Evolutionary conservation across 768 basidiomycete genomes (phyloP).

Genomic region (Macrolepiota albuminosa): DNA sequence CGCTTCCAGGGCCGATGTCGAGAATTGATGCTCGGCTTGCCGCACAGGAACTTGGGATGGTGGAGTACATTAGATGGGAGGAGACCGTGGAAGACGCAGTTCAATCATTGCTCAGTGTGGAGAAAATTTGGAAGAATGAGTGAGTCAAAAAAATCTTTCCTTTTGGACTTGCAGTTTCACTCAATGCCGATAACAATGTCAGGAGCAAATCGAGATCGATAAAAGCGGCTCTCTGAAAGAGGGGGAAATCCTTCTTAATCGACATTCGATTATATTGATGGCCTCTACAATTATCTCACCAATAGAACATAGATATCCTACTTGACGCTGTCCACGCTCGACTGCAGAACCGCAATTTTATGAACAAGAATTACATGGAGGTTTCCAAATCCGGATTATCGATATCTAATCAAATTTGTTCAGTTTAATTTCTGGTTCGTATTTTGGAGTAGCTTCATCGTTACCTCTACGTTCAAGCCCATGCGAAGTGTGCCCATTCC

Average conservation of each 20-base stretch:
- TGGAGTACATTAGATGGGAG: conserved; percentile 7
- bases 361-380: no score
- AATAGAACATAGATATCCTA: no score
- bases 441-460: no score
- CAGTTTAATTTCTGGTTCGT: no score
- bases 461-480: no score
- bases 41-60: conserved; percentile 1
- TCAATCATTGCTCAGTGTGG: conserved; percentile 3
- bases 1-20: not conserved
- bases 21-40: not conserved
- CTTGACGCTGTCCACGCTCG: no score
- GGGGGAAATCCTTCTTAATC: not conserved
- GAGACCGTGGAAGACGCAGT: conserved; percentile 7
- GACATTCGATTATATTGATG: no score
- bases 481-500: no score
- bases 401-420: no score
- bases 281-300: no score
- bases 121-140: conserved; percentile 4
- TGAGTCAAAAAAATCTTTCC: not conserved
- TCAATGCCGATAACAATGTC: not conserved
- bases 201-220: not conserved
- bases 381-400: no score
- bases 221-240: not conserved
- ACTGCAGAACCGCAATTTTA: no score
- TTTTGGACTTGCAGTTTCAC: not conserved